A percentile compares a stretch with the other conserved stretches of the same genome.
Conservation (phyloP, 805 yeast species). For the Candida manassasensis region DNA sequence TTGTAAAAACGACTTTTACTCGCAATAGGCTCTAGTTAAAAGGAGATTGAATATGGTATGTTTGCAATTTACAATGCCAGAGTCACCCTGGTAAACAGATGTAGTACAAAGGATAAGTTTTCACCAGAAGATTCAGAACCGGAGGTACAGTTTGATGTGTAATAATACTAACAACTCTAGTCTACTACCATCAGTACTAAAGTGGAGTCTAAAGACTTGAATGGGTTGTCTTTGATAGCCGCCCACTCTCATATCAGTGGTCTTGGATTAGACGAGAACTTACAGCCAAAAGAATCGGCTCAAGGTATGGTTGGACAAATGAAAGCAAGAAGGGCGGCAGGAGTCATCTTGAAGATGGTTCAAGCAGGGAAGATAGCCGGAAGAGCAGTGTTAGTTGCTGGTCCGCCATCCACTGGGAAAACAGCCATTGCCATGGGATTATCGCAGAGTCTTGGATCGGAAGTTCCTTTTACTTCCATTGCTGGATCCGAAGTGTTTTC, state of each 20-base stretch:
- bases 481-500: constrained; percentile 94
- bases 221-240: constrained; percentile 70
- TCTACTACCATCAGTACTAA: constrained; percentile 28
- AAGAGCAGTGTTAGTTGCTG: constrained; percentile 90
- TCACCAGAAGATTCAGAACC: too few species aligned
- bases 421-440: constrained; percentile 97
- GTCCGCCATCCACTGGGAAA: constrained; percentile 98
- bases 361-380: constrained; percentile 95
- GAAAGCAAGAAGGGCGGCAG: constrained; percentile 95
- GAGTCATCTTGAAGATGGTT: constrained; percentile 87
- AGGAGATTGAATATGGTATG: not conserved
- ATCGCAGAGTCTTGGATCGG: constrained; percentile 64
- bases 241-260: constrained; percentile 99
- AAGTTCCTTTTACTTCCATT: constrained; percentile 92
- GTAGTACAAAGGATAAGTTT: too few species aligned
- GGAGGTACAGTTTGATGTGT: not conserved
- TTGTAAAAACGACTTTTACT: too few species aligned
- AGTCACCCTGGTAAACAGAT: too few species aligned
- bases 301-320: constrained; percentile 98
- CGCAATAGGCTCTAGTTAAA: too few species aligned
- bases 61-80: too few species aligned
- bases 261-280: constrained; percentile 87
- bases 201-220: constrained; percentile 29
- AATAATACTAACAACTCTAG: constrained; percentile 6
- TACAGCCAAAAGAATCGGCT: constrained; percentile 69